These are phyloP conservation scores for Pythium pyrilobum DNA, from an alignment of 352 stramenopile genomes.

Conservation along the genomic window DNA sequence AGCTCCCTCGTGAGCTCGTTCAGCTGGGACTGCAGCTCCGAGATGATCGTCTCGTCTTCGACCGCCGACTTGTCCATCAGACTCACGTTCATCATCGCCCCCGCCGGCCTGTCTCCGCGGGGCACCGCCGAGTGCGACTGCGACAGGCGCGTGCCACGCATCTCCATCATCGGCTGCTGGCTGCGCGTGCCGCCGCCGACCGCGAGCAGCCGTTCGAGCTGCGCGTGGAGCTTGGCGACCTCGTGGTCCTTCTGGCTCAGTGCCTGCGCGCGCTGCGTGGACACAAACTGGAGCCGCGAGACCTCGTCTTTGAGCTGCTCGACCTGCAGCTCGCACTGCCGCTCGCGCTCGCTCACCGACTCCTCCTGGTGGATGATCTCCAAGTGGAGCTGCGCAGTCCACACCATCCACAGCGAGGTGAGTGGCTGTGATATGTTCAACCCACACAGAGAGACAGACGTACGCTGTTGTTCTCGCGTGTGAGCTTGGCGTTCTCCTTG, in stretches of 20 bases:
- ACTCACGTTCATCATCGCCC: not conserved
- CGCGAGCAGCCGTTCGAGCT: constrained; percentile 50
- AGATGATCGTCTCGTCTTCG: constrained; percentile 27
- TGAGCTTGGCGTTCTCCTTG: constrained; percentile 72
- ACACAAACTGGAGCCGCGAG: constrained; percentile 66
- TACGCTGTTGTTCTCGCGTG: constrained; percentile 76
- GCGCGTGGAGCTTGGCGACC: constrained; percentile 53
- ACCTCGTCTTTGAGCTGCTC: constrained; percentile 69
- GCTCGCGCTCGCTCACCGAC: constrained; percentile 56
- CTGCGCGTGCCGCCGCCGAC: constrained; percentile 19
- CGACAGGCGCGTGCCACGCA: constrained; percentile 12
- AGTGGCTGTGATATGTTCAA: not conserved
- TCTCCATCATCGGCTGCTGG: constrained; percentile 18
- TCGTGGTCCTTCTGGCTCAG: constrained; percentile 61
- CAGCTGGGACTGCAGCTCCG: constrained; percentile 44
- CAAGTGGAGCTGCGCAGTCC: constrained; percentile 44
- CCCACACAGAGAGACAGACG: not conserved
- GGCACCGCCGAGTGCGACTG: constrained; percentile 10
- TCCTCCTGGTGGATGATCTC: constrained; percentile 84
- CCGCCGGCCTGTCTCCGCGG: not conserved
- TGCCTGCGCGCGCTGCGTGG: constrained; percentile 47
- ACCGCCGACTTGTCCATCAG: constrained; percentile 8
- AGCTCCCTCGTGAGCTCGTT: constrained; percentile 42
- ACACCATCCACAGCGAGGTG: not conserved
- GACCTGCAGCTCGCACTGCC: constrained; percentile 53